phyloP scores from a whole-genome alignment of 192 early-diverging fungal genomes.

The Coemansia nantahalensis region DNA sequence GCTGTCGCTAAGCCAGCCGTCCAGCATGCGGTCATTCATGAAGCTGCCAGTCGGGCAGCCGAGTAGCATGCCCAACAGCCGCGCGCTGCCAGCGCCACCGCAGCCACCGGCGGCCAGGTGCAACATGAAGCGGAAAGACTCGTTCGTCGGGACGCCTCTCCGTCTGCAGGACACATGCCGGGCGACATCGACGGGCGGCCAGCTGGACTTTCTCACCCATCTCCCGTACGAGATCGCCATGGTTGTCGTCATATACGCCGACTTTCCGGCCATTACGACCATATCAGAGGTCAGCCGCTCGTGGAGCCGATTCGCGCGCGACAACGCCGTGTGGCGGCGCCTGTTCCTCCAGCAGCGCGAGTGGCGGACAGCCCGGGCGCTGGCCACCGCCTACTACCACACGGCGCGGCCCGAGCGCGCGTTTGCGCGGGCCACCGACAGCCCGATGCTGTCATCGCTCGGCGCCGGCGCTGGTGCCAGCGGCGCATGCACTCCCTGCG shows the following conservation, averaged over 20 bases:
- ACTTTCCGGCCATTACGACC: slow-evolving; percentile 60
- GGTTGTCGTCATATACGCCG: slow-evolving; percentile 62
- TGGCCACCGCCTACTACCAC: slow-evolving; percentile 16
- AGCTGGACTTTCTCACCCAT: slow-evolving; percentile 58
- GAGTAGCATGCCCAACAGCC: slow-evolving; percentile 7
- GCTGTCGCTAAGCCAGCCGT: slow-evolving; percentile 21
- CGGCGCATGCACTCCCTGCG: slow-evolving; percentile 25
- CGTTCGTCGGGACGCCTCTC: slow-evolving; percentile 33
- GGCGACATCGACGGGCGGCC: slow-evolving; percentile 4
- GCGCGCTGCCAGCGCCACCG: neutral
- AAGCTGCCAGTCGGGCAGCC: slow-evolving; percentile 3
- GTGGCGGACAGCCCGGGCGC: slow-evolving; percentile 51
- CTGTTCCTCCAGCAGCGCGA: slow-evolving; percentile 57
- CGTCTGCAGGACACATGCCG: slow-evolving; percentile 5
- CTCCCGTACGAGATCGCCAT: slow-evolving; percentile 75
- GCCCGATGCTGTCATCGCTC: neutral
- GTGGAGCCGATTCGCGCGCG: slow-evolving; percentile 64
- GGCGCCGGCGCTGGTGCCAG: slow-evolving; percentile 10
- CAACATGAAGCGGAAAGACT: slow-evolving; percentile 47
- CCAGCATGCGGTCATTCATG: slow-evolving; percentile 26
- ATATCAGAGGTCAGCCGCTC: slow-evolving; percentile 62
- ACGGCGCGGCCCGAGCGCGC: neutral
- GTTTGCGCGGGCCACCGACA: slow-evolving; percentile 1
- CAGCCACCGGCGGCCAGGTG: slow-evolving; percentile 4
- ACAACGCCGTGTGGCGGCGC: slow-evolving; percentile 74